A percentile compares a stretch with the other conserved stretches of the same genome.
phyloP scores from a whole-genome alignment of 1,284 basidiomycete species.

The Neonothopanus nambi region DNA sequence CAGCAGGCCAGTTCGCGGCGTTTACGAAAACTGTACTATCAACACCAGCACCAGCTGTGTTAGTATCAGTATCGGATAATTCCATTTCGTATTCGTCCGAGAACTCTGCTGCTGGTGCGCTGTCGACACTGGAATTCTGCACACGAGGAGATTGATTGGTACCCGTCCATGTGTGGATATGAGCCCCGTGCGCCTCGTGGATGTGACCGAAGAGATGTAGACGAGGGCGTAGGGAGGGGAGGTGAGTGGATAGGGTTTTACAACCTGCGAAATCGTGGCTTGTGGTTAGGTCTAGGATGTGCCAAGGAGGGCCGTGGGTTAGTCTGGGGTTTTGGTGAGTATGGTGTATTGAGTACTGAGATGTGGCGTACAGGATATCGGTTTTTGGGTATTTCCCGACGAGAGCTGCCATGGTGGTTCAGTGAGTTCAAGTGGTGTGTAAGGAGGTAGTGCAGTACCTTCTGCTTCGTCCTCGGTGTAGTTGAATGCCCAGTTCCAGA shows the following conservation, averaged over 20 bases:
- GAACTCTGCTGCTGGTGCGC: conserved; percentile 8
- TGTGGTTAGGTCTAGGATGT: conserved; percentile 44
- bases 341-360: too few relatives aligned
- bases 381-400: conserved; percentile 49
- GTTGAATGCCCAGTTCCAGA: conserved; percentile 44
- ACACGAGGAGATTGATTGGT: conserved; percentile 13
- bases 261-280: conserved; percentile 46
- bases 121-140: conserved; percentile 13
- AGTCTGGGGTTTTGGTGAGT: too few relatives aligned
- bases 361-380: conserved; percentile 54
- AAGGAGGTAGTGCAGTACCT: conserved; percentile 25
- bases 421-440: conserved; percentile 22
- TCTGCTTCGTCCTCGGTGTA: conserved; percentile 29
- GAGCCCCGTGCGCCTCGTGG: conserved; percentile 59
- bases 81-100: too few relatives aligned
- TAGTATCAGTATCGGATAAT: too few relatives aligned
- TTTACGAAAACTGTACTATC: conserved; percentile 46
- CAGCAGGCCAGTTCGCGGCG: conserved; percentile 40
- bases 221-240: conserved; percentile 42
- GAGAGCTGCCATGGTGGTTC: conserved; percentile 36
- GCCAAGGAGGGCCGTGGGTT: conserved; percentile 62
- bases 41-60: conserved; percentile 8
- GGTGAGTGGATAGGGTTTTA: conserved; percentile 37
- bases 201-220: conserved; percentile 69
- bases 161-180: conserved; percentile 36